These are phyloP conservation scores for Metschnikowia koreensis DNA, from an alignment of 805 yeast species.

Conservation along the genomic window DNA sequence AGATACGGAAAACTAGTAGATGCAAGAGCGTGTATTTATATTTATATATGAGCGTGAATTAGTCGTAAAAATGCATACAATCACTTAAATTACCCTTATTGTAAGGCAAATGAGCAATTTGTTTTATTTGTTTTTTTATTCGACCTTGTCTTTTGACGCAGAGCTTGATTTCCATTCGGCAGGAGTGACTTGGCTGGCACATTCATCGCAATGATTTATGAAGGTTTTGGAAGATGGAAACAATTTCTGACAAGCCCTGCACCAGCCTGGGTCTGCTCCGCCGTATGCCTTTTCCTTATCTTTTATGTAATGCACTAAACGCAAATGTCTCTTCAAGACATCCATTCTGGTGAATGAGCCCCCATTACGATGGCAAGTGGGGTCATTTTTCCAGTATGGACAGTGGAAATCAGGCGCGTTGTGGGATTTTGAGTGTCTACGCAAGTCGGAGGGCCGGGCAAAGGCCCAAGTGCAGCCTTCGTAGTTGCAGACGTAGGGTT, in stretches of 20 bases:
- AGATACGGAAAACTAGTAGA: background rate
- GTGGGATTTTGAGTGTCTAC: constrained; percentile 68
- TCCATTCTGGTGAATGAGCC: constrained; percentile 75
- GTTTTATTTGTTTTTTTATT: background rate
- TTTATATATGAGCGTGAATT: background rate
- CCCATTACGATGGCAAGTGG: constrained; percentile 72
- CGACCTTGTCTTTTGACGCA: background rate
- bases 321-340: constrained; percentile 69
- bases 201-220: constrained; percentile 61
- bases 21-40: background rate
- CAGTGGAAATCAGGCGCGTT: constrained; percentile 65
- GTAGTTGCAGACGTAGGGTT: constrained; percentile 42
- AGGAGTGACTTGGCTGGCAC: constrained; percentile 40
- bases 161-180: constrained; percentile 11
- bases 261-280: constrained; percentile 58
- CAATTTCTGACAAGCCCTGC: constrained; percentile 59
- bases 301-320: constrained; percentile 64
- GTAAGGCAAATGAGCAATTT: background rate
- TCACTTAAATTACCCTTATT: no score
- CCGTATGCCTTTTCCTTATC: constrained; percentile 34
- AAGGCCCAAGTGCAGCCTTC: constrained; percentile 66
- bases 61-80: constrained; percentile 2
- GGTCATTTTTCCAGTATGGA: constrained; percentile 68
- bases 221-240: constrained; percentile 56
- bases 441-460: constrained; percentile 63